A percentile compares a stretch with the other conserved stretches of the same genome.
Conservation (phyloP, 768 basidiomycete genomes). For the Auricularia cornea region DNA sequence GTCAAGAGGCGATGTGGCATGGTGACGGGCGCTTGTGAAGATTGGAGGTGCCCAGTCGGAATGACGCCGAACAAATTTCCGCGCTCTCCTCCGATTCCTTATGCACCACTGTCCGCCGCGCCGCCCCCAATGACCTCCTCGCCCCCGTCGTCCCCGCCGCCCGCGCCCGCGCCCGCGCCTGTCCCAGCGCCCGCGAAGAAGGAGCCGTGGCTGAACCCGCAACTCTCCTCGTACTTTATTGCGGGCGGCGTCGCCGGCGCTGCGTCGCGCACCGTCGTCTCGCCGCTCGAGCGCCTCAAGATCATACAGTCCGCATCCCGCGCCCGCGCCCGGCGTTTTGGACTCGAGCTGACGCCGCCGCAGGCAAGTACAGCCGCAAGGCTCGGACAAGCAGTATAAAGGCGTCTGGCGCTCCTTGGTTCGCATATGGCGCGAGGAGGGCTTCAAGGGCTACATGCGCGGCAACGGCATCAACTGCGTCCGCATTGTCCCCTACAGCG, state of each 20-base stretch:
- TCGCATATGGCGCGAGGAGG: constrained; percentile 92
- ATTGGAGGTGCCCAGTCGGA: no score
- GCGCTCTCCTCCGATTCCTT: no score
- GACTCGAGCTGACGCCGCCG: background rate
- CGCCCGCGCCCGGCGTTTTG: background rate
- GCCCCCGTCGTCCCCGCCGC: no score
- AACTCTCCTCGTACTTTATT: constrained; percentile 41
- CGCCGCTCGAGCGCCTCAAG: constrained; percentile 86
- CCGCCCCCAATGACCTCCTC: no score
- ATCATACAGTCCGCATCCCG: constrained; percentile 75
- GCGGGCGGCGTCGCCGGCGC: constrained; percentile 50
- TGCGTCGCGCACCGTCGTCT: constrained; percentile 84
- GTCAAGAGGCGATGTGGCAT: no score
- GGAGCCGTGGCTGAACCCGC: constrained; percentile 19
- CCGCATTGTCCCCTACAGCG: constrained; percentile 81
- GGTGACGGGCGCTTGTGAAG: no score
- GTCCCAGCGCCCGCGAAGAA: background rate
- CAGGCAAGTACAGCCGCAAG: constrained; percentile 84
- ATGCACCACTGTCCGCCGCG: no score
- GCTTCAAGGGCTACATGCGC: constrained; percentile 86
- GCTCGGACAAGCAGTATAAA: constrained; percentile 58
- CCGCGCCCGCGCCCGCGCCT: no score
- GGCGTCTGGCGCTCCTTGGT: constrained; percentile 78
- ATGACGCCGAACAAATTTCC: no score
- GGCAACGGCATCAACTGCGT: constrained; percentile 90